Evolutionary conservation across 495 filamentous ascomycete genomes (phyloP).

Genomic region (Talaromyces stipitatus): DNA sequence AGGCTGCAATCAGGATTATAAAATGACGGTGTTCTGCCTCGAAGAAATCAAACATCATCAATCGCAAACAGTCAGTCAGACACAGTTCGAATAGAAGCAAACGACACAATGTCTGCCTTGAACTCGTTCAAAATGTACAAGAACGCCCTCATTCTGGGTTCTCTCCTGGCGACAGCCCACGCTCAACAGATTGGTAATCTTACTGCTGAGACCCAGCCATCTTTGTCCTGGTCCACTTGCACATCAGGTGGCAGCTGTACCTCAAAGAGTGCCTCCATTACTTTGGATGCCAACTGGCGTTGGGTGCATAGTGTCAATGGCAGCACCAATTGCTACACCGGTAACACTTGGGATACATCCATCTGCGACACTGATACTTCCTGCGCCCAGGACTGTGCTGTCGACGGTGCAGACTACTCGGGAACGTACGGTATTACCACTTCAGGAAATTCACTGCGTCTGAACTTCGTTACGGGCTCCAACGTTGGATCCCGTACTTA

Average conservation of each 20-base stretch:
- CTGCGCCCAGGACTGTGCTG: conserved; percentile 51
- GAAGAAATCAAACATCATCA: background rate
- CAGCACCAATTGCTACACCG: conserved; percentile 59
- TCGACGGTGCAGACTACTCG: conserved; percentile 54
- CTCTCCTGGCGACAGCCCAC: conserved; percentile 1
- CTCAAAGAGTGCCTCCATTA: conserved; percentile 42
- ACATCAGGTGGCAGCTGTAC: conserved; percentile 44
- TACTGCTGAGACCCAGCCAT: conserved; percentile 51
- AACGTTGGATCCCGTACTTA: conserved; percentile 57
- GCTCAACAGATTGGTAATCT: conserved; percentile 52
- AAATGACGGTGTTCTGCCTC: background rate
- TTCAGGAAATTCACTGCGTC: conserved; percentile 42
- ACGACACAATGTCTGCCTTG: conserved; percentile 2
- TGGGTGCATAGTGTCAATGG: conserved; percentile 46
- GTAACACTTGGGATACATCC: conserved; percentile 47
- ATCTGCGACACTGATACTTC: conserved; percentile 45
- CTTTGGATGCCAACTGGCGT: conserved; percentile 60
- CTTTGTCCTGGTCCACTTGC: conserved; percentile 51
- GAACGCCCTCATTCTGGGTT: background rate
- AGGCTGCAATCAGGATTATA: background rate
- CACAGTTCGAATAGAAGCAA: background rate
- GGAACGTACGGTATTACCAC: conserved; percentile 50
- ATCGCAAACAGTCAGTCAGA: background rate
- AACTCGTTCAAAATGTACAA: conserved; percentile 4
- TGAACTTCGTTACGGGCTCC: conserved; percentile 46